Base-by-base conservation (phyloP, 2,329 filamentous ascomycete genomes). In the Fusarium floridanum region DNA sequence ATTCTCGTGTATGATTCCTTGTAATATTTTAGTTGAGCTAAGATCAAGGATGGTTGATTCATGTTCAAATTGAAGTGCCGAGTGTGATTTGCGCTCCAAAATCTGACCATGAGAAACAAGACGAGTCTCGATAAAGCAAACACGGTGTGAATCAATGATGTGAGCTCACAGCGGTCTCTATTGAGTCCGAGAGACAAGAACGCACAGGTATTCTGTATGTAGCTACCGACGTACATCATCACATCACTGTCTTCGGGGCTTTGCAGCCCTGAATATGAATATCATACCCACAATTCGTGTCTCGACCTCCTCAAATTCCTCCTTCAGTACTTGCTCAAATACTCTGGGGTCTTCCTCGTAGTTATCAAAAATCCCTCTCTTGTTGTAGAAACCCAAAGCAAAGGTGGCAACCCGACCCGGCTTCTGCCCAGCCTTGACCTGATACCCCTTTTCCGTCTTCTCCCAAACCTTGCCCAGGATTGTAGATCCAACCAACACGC, bases 231-330 rank as follows among this genome's bases (percentile, higher is more conserved):
- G 7, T 55, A 16, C 29, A 37, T 32, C 17, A 14, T 4, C 17
- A 14, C 4, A 8, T 43, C n/a, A 43, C n/a, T 22, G 36, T 12
- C 8, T 59, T 11, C 65, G 37, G 24, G 68, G 68, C 36, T 68
- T 69, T 2, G 55, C n/a, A 2, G 66, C 68, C n/a, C 29, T 61
- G 20, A 71, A 71, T 20, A 71, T n/a, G n/a, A 68, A 71, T 45
- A 71, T 65, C 56, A 71, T 59, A 10, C 37, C 61, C 20, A 71
- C 56, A 27, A 71, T 37, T 17, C 50, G 48, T 3, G 68, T 61
- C 20, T 69, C 68, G 4, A 69, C 66, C 32, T 71, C 55, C 16
- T 71, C 55, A 12, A 71, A 71, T 6, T 37, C 66, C 1, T 43
- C 39, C 16, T 22, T 20, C 32, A 71, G 41, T 3, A 56, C 61